Conservation (phyloP, 768 basidiomycete species). For the Rhizopogon vesiculosus region DNA sequence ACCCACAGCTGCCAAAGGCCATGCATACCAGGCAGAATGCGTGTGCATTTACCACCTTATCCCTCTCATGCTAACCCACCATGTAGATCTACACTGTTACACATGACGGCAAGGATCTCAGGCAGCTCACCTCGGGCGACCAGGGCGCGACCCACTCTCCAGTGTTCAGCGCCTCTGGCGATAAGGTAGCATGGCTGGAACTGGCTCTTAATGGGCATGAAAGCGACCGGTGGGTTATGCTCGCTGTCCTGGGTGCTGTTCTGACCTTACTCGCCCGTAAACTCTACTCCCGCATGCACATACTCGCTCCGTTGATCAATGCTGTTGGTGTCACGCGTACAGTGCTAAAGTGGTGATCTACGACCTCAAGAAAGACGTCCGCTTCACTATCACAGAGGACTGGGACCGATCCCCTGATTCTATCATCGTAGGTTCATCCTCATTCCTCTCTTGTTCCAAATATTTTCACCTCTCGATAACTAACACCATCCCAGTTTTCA, state of each 20-base stretch:
- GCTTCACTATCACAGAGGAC: conserved; percentile 68
- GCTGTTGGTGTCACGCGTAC: not conserved
- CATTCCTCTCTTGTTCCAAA: not conserved
- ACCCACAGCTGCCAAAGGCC: conserved; percentile 69
- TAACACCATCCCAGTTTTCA: conserved; percentile 53
- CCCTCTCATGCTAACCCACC: not conserved
- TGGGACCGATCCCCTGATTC: conserved; percentile 83
- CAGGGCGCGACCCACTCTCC: conserved; percentile 83
- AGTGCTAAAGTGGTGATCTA: conserved; percentile 78
- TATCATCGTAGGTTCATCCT: not conserved
- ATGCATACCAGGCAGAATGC: conserved; percentile 91
- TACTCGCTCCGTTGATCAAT: not conserved
- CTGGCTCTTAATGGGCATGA: conserved; percentile 87
- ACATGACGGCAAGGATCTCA: conserved; percentile 47
- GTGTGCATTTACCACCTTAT: not conserved
- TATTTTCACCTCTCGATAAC: not conserved
- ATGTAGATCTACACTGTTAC: conserved; percentile 66
- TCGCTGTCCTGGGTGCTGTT: not conserved
- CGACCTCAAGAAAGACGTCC: conserved; percentile 61
- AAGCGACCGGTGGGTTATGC: conserved; percentile 57
- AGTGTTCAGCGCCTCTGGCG: conserved; percentile 59
- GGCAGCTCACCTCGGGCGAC: conserved; percentile 74
- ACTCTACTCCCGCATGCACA: not conserved
- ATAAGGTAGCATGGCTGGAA: conserved; percentile 84
- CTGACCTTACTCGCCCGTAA: not conserved